Base-by-base conservation (phyloP, 2,329 filamentous ascomycete genomes). In the Magnaporthiopsis rhizophila region DNA sequence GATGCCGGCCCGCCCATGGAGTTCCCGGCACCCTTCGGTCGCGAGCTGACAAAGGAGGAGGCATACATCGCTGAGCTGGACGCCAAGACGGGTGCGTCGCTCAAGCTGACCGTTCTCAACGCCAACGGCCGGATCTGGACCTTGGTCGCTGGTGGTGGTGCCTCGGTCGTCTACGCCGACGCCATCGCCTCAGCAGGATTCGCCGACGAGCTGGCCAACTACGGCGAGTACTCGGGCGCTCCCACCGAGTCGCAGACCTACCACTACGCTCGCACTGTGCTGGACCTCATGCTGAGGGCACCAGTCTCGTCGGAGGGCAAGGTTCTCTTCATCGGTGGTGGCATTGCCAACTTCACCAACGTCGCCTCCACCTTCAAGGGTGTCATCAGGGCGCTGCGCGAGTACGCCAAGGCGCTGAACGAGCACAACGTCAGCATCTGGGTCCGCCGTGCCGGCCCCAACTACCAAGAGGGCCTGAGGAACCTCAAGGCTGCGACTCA, bases 281-380 rank as follows among this genome's bases (percentile, higher is more conserved):
- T 99, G 68, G 95, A 99, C 78, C 88, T 99, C 69, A 96, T 99
- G 91, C 90, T 99, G 72, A 91, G 95, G 71, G 89, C 94, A 64
- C 94, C 95, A 65, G 79, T 87, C 75, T 84, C 86, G 78, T 86
- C 91, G 67, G 89, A 97, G 74, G 95, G 95, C 83, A 99, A 98
- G 87, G 92, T 99, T 64, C 89, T 99, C 69, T 99, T 99, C 86
- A 98, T 99, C 71, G 95, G 95, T 79, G 95, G 95, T 83, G 95
- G 95, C 86, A 99, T 99, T 86, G 95, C 95, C 85, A 99, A 99
- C 89, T 99, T 99, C 84, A 99, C 95, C 85, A 99, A 98, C 82
- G 95, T 99, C 64, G 95, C 95, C 67, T 95, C 90, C 72, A 99
- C 95, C 69, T 99, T 99, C 90, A 99, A 99, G 87, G 95, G 95